phyloP scores from a whole-genome alignment of 2,329 filamentous ascomycete genomes.

The Arthrinium phaeospermum region DNA sequence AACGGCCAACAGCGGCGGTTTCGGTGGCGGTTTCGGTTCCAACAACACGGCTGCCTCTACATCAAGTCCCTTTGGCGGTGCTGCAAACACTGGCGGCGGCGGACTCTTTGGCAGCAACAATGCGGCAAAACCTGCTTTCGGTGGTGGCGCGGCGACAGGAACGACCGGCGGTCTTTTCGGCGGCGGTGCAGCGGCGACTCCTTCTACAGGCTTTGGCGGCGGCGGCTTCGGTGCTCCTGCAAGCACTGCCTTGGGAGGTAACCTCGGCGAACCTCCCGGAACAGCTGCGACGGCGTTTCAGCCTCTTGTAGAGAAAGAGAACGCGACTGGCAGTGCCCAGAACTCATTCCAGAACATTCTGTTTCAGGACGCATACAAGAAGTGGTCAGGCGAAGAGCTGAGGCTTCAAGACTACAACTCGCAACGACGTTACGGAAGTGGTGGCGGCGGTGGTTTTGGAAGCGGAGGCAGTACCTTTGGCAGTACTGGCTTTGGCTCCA shows the following conservation, averaged over 20 bases:
- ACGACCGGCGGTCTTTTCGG: conserved; percentile 55
- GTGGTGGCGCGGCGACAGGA: conserved; percentile 47
- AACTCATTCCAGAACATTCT: conserved; percentile 80
- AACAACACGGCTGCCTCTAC: conserved; percentile 43
- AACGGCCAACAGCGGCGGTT: conserved; percentile 38
- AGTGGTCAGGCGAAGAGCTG: conserved; percentile 88
- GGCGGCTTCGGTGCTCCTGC: conserved; percentile 49
- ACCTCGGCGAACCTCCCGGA: conserved; percentile 66
- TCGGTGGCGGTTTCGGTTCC: conserved; percentile 46
- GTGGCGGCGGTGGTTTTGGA: conserved; percentile 71
- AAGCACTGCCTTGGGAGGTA: conserved; percentile 54
- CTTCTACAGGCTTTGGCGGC: conserved; percentile 43
- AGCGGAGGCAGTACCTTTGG: conserved; percentile 20
- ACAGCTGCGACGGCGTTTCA: conserved; percentile 74
- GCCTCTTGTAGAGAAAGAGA: conserved; percentile 75
- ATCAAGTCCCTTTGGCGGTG: conserved; percentile 45
- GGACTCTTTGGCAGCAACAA: conserved; percentile 36
- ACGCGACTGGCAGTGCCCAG: conserved; percentile 53
- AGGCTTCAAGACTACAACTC: conserved; percentile 87
- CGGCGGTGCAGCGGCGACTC: conserved; percentile 37
- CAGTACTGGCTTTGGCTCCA: conserved; percentile 24
- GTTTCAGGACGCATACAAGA: conserved; percentile 81
- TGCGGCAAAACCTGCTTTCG: conserved; percentile 58
- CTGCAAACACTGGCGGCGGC: conserved; percentile 29
- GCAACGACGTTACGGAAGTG: conserved; percentile 83